Percentiles rank a stretch among this genome's conserved stretches.
phyloP scores from a whole-genome alignment of 2,329 filamentous ascomycete genomes.

The Claviceps pusilla region DNA sequence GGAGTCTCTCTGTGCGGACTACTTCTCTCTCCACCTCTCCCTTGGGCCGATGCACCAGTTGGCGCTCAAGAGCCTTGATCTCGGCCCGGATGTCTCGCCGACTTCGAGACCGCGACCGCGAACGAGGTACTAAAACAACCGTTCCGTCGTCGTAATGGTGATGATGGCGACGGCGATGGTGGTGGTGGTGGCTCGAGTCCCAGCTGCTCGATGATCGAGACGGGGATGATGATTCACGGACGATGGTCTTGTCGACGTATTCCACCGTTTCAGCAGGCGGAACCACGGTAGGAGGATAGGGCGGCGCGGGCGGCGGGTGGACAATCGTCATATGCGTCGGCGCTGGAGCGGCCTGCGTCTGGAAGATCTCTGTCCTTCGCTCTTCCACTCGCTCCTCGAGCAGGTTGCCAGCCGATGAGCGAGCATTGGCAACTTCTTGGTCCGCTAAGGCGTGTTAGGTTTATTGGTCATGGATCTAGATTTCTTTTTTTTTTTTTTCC shows the following conservation, averaged over 20 bases:
- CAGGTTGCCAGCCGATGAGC: constrained; percentile 31
- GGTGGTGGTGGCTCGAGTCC: constrained; percentile 15
- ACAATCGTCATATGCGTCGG: constrained; percentile 9
- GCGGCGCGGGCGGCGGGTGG: constrained; percentile 8
- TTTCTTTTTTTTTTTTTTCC: no score
- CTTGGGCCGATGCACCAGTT: constrained; percentile 22
- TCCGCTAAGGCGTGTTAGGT: constrained; percentile 21
- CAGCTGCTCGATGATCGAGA: constrained; percentile 23
- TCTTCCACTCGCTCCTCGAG: constrained; percentile 33
- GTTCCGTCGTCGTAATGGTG: constrained; percentile 14
- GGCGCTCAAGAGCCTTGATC: constrained; percentile 52
- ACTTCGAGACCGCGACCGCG: constrained; percentile 27
- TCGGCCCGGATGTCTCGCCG: constrained; percentile 57
- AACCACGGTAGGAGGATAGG: background rate
- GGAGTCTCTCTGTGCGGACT: constrained; percentile 40
- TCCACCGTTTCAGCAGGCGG: constrained; percentile 22
- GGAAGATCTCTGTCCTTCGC: constrained; percentile 1
- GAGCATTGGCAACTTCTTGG: constrained; percentile 27
- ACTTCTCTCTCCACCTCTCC: constrained; percentile 33
- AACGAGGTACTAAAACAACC: constrained; percentile 25
- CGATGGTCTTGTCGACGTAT: constrained; percentile 29
- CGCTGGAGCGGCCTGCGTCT: constrained; percentile 7
- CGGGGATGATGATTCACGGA: constrained; percentile 35
- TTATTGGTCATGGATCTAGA: background rate
- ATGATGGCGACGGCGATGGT: constrained; percentile 16